phyloP scores from a whole-genome alignment of 306 rosid species.

The Vicia sativa region DNA sequence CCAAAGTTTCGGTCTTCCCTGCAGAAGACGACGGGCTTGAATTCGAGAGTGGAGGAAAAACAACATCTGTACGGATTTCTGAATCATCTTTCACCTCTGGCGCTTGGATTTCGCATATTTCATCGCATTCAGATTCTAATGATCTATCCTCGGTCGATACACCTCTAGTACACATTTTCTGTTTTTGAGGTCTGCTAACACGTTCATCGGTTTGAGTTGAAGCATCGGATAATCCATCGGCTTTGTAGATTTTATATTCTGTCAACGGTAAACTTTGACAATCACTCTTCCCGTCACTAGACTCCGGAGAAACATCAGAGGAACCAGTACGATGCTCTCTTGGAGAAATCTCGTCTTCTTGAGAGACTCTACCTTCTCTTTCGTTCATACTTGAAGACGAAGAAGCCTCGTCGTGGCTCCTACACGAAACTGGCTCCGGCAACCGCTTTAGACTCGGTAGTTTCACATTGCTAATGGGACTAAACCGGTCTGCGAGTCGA shows the following conservation, averaged over 20 bases:
- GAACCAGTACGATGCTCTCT: conserved; percentile 49
- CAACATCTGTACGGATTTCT: conserved; percentile 53
- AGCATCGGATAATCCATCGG: conserved; percentile 81
- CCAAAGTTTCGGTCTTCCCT: conserved; percentile 86
- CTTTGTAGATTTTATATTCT: conserved; percentile 73
- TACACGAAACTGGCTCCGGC: conserved; percentile 68
- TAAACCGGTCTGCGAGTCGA: conserved; percentile 56
- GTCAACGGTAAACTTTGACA: conserved; percentile 68
- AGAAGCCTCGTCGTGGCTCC: conserved; percentile 77
- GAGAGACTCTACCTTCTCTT: conserved; percentile 67
- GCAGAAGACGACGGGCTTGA: conserved; percentile 69
- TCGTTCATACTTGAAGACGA: conserved; percentile 83
- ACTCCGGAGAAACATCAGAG: conserved; percentile 63
- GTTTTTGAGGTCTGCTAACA: conserved; percentile 42
- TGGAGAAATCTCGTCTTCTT: conserved; percentile 71
- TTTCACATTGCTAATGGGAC: conserved; percentile 56
- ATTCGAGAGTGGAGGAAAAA: conserved; percentile 65
- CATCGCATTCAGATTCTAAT: conserved; percentile 54
- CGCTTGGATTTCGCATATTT: conserved; percentile 41
- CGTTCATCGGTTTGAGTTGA: conserved; percentile 90
- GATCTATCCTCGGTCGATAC: conserved; percentile 86
- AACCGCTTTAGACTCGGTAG: conserved; percentile 66
- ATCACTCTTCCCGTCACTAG: conserved; percentile 59
- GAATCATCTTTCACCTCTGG: conserved; percentile 49
- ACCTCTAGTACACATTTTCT: conserved; percentile 79